Base-by-base conservation (phyloP, 305 asterid genomes). In the Lippia alba region DNA sequence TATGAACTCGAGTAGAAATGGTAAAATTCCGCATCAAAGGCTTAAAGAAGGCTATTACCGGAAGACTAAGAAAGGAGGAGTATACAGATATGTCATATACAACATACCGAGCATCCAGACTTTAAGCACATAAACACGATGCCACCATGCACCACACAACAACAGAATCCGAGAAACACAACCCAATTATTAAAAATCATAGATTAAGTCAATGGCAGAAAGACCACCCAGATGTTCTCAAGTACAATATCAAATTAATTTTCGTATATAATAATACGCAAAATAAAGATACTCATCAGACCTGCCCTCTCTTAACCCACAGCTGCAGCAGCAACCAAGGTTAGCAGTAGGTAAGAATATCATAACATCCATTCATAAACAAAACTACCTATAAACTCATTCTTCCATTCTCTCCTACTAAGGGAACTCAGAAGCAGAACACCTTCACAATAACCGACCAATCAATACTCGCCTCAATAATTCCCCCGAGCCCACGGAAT, bases 201-300 rank as follows among this genome's bases (percentile, higher is more conserved):
- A 70, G 60, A 53, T 50, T 36, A 19, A 8, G 11, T 19, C n/a
- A 56, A 24, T 64, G 67, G 71, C 61, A 56, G 50, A 20, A 70
- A 32, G 36, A 59, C 30, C 40, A 44, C 32, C 45, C 40, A 55
- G 4, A 60, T 44, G 53, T 56, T 54, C 69, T 1, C n/a, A 1
- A 65, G 62, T 78, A 75, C 83, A 71, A 44, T 64, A 74, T 45
- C 48, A 71, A 71, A 74, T 70, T 58, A 24, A 24, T 24, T 24
- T 24, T 24, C 30, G 30, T 56, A 74, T 74, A 74, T 78, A 53
- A 59, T 56, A 66, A 44, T 51, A 49, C 32, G 70, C 64, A 69
- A 68, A 36, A 48, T 56, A 69, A 50, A 39, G 24, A 20, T 61
- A 60, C 20, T 30, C 44, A 62, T 40, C 18, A 62, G 50, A 48